These are phyloP conservation scores for Sporothrix brunneoviolacea DNA, from an alignment of 2,329 filamentous ascomycete species.

Conservation along the genomic window DNA sequence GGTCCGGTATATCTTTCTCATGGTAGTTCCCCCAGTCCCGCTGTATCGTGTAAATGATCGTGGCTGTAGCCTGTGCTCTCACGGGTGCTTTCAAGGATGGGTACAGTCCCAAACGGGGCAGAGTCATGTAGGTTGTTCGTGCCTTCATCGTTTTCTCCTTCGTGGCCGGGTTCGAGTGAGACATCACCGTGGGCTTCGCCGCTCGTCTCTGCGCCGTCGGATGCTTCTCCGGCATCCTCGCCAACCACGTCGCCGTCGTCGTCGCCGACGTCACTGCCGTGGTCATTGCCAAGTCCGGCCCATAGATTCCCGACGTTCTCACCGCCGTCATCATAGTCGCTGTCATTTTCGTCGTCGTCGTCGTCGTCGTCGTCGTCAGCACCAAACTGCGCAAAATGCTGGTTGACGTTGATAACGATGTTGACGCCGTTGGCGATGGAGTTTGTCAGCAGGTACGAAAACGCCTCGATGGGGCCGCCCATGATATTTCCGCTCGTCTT, in stretches of 20 bases:
- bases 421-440: background rate
- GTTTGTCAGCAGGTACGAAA: constrained; percentile 11
- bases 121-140: background rate
- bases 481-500: background rate
- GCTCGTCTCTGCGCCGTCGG: no score
- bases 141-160: background rate
- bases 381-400: background rate
- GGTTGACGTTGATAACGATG: constrained; percentile 16
- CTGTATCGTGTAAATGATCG: no score
- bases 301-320: background rate
- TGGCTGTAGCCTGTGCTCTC: no score
- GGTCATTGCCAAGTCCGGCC: background rate
- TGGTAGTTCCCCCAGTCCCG: no score
- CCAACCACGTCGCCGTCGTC: no score
- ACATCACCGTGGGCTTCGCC: no score
- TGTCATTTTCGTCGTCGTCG: constrained; percentile 7
- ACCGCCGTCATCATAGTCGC: background rate
- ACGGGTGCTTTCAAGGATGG: no score
- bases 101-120: no score
- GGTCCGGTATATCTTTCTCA: no score
- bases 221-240: no score
- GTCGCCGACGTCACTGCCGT: background rate
- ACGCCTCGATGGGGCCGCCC: background rate
- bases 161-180: no score
- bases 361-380: constrained; percentile 20